Base-by-base conservation (phyloP, 139 green algal genomes). In the Mesostigma viride region DNA sequence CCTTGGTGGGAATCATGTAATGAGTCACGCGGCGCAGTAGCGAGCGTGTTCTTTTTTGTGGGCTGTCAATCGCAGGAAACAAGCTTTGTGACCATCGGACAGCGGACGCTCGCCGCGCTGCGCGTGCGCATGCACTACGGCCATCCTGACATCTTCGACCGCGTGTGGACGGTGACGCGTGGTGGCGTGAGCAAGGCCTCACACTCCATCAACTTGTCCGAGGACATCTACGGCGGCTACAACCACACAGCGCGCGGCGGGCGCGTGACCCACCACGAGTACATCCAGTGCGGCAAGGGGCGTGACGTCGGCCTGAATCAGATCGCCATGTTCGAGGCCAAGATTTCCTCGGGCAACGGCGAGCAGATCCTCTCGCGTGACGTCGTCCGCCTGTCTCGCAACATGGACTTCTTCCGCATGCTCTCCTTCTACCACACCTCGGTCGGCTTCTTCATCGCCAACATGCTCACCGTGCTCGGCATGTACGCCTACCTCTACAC, bases 41-140 rank as follows among this genome's bases (percentile, higher is more conserved):
- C n/a, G n/a, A n/a, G n/a, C n/a, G n/a, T n/a, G n/a, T n/a, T n/a
- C n/a, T n/a, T n/a, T n/a, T n/a, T n/a, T n/a, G n/a, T n/a, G n/a
- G n/a, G n/a, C n/a, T n/a, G n/a, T n/a, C n/a, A n/a, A n/a, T n/a
- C 72, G 6, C 71, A 77, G 66, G 71, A 77, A 30, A 75, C 45
- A 6, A 77, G 71, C 53, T 77, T 77, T 28, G 71, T 77, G 8
- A 77, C 71, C 4, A 46, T 77, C 24, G 71, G 71, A 14, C 71
- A 77, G 65, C 36, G 71, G 20, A 28, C 69, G 8, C 35, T 73
- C 8, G 66, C 71, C 31, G 59, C 34, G 22, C 66, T 77, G 31
- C 64, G 58, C 61, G 67, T 73, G 28, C 69, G 69, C 11, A 66
- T 76, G 45, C 69, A 76, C 46, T 76, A 76, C 31, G 69, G 69